Conservation (phyloP, 352 stramenopile genomes). For the Aphanomyces astaci region DNA sequence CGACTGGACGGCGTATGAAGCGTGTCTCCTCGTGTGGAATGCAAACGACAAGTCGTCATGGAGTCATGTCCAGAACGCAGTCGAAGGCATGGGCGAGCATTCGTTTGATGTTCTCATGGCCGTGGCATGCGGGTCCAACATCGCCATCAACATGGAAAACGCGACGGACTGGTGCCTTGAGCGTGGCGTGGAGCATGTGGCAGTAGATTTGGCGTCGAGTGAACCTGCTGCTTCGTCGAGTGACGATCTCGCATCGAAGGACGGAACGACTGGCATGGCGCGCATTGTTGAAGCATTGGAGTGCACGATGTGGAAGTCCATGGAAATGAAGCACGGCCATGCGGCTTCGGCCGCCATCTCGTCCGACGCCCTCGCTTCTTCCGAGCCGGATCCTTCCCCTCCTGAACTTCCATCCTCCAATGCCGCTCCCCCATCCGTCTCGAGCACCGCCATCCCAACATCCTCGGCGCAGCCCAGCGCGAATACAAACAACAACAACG, state of each 20-base stretch:
- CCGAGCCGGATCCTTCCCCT: conserved; percentile 19
- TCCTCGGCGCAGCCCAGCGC: conserved; percentile 27
- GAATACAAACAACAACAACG: conserved; percentile 33
- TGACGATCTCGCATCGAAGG: conserved; percentile 12
- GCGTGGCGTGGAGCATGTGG: conserved; percentile 57
- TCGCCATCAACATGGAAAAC: conserved; percentile 25
- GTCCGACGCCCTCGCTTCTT: conserved; percentile 39
- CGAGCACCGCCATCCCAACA: background rate
- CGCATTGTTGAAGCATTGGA: conserved; percentile 68
- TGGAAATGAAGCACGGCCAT: conserved; percentile 48
- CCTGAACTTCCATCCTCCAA: background rate
- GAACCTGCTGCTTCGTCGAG: background rate
- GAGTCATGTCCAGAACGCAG: conserved; percentile 33
- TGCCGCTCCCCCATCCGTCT: background rate
- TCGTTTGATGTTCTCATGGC: conserved; percentile 54
- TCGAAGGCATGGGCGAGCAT: conserved; percentile 41
- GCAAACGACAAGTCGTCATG: conserved; percentile 35
- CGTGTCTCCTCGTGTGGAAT: conserved; percentile 49
- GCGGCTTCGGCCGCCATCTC: conserved; percentile 32
- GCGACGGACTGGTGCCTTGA: conserved; percentile 50
- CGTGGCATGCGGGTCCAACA: conserved; percentile 26
- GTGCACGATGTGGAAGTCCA: conserved; percentile 72
- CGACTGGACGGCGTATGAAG: conserved; percentile 47
- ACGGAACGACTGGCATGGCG: conserved; percentile 48
- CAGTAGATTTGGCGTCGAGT: no score